These are phyloP conservation scores for Coix lacrymajobi DNA, from an alignment of 176 grass and related monocot genomes.

Conservation along the genomic window DNA sequence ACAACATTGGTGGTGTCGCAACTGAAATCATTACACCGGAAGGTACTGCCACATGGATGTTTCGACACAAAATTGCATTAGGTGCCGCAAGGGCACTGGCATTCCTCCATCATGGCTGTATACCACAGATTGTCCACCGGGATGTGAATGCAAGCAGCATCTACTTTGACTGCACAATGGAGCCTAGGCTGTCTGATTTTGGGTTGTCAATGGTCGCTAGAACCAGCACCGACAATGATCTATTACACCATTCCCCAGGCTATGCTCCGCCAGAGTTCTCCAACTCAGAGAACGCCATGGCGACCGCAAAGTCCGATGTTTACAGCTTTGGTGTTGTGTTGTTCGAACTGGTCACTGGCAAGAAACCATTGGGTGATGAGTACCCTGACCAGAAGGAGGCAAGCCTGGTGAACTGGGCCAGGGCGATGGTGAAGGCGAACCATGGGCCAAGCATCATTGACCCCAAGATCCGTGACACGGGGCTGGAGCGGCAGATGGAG, in stretches of 20 bases:
- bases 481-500: constrained; percentile 69
- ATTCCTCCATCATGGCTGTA: constrained; percentile 95
- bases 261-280: constrained; percentile 78
- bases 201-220: constrained; percentile 64
- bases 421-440: constrained; percentile 77
- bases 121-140: constrained; percentile 80
- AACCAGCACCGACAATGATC: constrained; percentile 31
- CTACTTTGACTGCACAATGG: constrained; percentile 81
- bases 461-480: constrained; percentile 63
- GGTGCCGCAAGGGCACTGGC: constrained; percentile 83
- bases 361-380: constrained; percentile 71
- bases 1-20: constrained; percentile 34
- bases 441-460: constrained; percentile 61
- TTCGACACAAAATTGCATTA: constrained; percentile 83
- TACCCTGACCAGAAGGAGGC: constrained; percentile 58
- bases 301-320: constrained; percentile 64
- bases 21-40: constrained; percentile 59
- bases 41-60: constrained; percentile 77
- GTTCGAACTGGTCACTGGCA: constrained; percentile 84
- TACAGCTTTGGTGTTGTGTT: constrained; percentile 87
- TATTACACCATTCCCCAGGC: constrained; percentile 47
- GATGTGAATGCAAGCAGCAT: constrained; percentile 95
- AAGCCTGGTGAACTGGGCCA: constrained; percentile 71
- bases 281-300: constrained; percentile 42
- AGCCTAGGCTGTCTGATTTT: constrained; percentile 79